These are phyloP conservation scores for Cetraspora pellucida DNA, from an alignment of 192 early-diverging fungal species.

Conservation along the genomic window DNA sequence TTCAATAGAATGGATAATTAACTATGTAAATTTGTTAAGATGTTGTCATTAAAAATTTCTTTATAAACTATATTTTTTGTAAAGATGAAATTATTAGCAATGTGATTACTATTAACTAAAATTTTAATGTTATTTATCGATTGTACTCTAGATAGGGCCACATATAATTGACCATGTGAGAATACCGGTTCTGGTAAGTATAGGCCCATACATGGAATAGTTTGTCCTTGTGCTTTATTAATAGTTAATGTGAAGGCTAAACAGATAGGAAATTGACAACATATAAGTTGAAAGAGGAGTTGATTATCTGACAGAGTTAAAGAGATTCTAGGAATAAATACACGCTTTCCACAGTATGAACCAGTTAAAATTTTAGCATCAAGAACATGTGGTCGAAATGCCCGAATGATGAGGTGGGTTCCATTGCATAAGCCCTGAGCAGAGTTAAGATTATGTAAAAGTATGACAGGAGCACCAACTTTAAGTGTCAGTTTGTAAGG, in stretches of 20 bases:
- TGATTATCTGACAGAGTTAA: neutral
- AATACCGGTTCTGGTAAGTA: constrained; percentile 32
- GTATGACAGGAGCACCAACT: constrained; percentile 13
- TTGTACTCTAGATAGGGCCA: constrained; percentile 16
- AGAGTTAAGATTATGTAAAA: constrained; percentile 28
- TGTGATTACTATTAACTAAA: too few relatives aligned
- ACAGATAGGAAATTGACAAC: constrained; percentile 27
- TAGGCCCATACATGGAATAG: constrained; percentile 20
- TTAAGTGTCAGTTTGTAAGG: constrained; percentile 23
- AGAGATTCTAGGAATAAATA: neutral
- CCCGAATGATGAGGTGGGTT: neutral
- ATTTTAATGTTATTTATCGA: neutral
- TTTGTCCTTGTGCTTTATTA: constrained; percentile 38
- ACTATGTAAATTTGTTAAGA: too few relatives aligned
- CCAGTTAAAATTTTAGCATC: constrained; percentile 4
- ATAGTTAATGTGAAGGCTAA: constrained; percentile 38
- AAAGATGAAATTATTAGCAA: too few relatives aligned
- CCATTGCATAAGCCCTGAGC: constrained; percentile 24
- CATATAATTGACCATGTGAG: constrained; percentile 38
- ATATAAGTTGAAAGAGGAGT: neutral
- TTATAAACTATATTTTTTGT: too few relatives aligned
- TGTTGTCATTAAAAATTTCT: too few relatives aligned
- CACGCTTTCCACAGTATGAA: neutral
- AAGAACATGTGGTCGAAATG: neutral
- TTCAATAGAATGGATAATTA: too few relatives aligned